Percentiles rank a stretch among this genome's conserved stretches.
These are phyloP conservation scores for Viola pubescens DNA, from an alignment of 441 rosid genomes.

Conservation along the genomic window DNA sequence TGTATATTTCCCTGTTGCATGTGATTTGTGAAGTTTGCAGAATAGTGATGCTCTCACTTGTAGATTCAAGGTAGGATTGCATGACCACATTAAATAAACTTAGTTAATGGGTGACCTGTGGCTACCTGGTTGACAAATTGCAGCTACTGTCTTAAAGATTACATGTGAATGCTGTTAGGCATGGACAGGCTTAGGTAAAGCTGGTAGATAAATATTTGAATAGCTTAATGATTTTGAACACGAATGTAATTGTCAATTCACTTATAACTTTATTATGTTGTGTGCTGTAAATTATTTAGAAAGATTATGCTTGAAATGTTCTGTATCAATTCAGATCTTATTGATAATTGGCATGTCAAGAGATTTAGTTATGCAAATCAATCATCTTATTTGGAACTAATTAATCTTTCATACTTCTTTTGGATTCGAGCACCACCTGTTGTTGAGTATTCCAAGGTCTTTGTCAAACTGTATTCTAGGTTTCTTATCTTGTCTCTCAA, in stretches of 20 bases:
- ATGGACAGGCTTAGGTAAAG: neutral
- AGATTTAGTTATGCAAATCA: too few relatives aligned
- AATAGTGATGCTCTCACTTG: neutral
- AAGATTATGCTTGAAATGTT: too few relatives aligned
- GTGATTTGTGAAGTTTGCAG: neutral
- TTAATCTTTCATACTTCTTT: too few relatives aligned
- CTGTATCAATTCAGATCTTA: too few relatives aligned
- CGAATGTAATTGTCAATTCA: too few relatives aligned
- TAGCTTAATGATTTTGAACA: neutral
- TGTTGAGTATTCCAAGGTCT: too few relatives aligned
- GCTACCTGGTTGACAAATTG: neutral
- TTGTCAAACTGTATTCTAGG: too few relatives aligned
- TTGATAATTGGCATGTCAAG: too few relatives aligned
- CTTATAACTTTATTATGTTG: too few relatives aligned
- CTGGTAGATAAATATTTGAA: neutral
- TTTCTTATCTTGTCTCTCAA: neutral
- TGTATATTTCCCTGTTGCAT: neutral
- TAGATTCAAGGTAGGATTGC: neutral
- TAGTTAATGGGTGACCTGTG: neutral
- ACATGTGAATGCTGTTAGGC: neutral
- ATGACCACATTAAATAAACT: neutral
- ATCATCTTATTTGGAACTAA: too few relatives aligned
- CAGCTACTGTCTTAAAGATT: neutral
- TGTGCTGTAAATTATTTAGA: too few relatives aligned
- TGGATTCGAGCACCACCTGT: too few relatives aligned